Percentiles rank a stretch among this genome's conserved stretches.
phyloP scores from a whole-genome alignment of 306 rosid genomes.

The Ceratonia siliqua region DNA sequence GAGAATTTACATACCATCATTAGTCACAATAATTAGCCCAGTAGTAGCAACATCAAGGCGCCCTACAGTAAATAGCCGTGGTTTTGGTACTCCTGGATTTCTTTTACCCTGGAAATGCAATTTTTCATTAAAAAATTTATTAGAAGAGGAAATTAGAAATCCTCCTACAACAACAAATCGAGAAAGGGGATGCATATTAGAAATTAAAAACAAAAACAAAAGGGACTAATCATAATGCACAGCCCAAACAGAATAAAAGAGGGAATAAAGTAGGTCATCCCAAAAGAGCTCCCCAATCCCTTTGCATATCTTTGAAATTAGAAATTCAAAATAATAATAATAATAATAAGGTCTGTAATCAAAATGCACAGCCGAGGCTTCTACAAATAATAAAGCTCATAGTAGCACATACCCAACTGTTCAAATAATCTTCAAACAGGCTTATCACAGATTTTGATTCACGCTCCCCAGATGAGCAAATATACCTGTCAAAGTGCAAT shows the following conservation, averaged over 20 bases:
- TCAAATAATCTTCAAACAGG: slow-evolving; percentile 74
- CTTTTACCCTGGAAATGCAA: slow-evolving; percentile 58
- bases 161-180: not conserved
- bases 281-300: slow-evolving; percentile 3
- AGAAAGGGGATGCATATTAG: slow-evolving; percentile 22
- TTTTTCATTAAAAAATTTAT: not conserved
- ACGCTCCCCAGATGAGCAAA: slow-evolving; percentile 82
- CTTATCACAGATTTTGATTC: slow-evolving; percentile 69
- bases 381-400: slow-evolving; percentile 1
- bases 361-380: not conserved
- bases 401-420: slow-evolving; percentile 68
- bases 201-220: too few relatives aligned
- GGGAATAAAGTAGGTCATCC: not conserved
- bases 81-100: slow-evolving; percentile 63
- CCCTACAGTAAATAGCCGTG: slow-evolving; percentile 87
- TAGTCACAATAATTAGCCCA: slow-evolving; percentile 90
- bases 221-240: too few relatives aligned
- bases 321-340: not conserved
- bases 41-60: slow-evolving; percentile 98
- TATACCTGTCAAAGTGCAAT: slow-evolving; percentile 57
- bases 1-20: slow-evolving; percentile 67
- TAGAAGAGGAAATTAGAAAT: not conserved
- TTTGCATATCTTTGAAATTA: not conserved
- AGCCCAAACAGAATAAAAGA: not conserved
- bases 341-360: not conserved